Evolutionary conservation across 176 grass and related monocot species (phyloP).

Genomic region (Ensete ventricosum): DNA sequence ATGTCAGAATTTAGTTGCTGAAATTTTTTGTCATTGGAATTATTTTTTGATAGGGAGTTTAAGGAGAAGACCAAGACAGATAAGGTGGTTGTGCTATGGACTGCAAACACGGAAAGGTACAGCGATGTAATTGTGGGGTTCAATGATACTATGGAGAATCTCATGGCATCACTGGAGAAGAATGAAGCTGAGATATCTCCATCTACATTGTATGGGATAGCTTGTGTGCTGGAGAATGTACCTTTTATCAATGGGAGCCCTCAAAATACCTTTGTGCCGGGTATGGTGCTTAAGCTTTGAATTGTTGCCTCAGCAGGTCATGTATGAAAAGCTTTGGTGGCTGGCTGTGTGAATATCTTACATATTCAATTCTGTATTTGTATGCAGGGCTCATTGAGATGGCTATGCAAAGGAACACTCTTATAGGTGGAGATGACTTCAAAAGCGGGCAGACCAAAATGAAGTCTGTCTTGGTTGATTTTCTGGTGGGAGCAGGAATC

Average conservation of each 20-base stretch:
- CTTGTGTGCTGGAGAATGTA: constrained; percentile 75
- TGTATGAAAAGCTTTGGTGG: neutral
- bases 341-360: constrained; percentile 7
- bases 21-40: no score
- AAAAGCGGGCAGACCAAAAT: constrained; percentile 99
- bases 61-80: constrained; percentile 89
- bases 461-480: constrained; percentile 95
- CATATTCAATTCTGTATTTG: constrained; percentile 13
- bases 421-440: constrained; percentile 97
- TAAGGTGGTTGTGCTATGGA: constrained; percentile 88
- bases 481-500: constrained; percentile 95
- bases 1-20: neutral
- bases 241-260: constrained; percentile 95
- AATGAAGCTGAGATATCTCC: constrained; percentile 80
- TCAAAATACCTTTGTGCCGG: constrained; percentile 96
- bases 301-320: neutral
- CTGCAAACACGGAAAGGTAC: constrained; percentile 96
- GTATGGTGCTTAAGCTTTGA: constrained; percentile 27
- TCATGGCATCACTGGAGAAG: constrained; percentile 67
- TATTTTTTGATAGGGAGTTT: constrained; percentile 54
- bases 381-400: constrained; percentile 83
- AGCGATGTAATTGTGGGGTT: constrained; percentile 63
- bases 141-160: constrained; percentile 81
- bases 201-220: constrained; percentile 70
- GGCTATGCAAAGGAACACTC: constrained; percentile 73